These are phyloP conservation scores for Hibiscus tridactylites DNA, from an alignment of 345 rosid genomes.

Conservation along the genomic window DNA sequence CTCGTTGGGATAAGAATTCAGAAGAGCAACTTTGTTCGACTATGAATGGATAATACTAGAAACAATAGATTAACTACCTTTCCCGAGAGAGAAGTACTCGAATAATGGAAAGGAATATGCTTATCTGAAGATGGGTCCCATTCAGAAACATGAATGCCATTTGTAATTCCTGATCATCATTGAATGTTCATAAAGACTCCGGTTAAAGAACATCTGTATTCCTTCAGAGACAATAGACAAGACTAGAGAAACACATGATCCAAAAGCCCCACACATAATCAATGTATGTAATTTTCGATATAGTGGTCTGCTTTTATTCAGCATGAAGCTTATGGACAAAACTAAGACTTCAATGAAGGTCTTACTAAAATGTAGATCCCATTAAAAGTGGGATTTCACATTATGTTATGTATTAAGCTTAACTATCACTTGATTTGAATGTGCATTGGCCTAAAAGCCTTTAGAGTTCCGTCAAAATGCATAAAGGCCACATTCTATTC, in stretches of 20 bases:
- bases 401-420: background rate
- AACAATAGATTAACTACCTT: slow-evolving; percentile 42
- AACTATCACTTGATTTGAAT: background rate
- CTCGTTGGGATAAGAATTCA: slow-evolving; percentile 12
- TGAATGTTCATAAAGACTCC: background rate
- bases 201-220: background rate
- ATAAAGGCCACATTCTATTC: background rate
- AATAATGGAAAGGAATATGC: slow-evolving; percentile 56
- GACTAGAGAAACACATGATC: background rate
- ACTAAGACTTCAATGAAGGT: background rate
- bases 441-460: background rate
- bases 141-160: slow-evolving; percentile 72
- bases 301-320: background rate
- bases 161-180: slow-evolving; percentile 61
- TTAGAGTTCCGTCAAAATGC: background rate
- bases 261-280: slow-evolving; percentile 3
- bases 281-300: background rate
- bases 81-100: slow-evolving; percentile 61
- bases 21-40: background rate
- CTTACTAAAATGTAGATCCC: background rate
- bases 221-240: background rate
- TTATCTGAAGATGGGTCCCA: slow-evolving; percentile 84
- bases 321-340: background rate
- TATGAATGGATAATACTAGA: background rate
- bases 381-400: background rate